Conservation (phyloP, 352 stramenopile species). For the Pythium diclinum region DNA sequence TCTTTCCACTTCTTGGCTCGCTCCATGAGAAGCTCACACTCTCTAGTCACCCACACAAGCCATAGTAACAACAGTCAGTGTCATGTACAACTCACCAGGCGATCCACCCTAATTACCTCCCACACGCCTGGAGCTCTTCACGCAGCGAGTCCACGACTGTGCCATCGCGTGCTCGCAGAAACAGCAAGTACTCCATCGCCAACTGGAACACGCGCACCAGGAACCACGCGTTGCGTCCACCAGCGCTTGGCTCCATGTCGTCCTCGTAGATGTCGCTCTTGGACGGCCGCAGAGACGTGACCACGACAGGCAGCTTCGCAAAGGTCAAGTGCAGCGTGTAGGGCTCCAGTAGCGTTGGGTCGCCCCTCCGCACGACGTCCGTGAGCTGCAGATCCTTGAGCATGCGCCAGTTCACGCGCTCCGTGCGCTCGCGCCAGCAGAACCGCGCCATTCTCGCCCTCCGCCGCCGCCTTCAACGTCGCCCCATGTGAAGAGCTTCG, state of each 20-base stretch:
- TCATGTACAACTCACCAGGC: too few relatives aligned
- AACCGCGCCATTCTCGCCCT: conserved; percentile 36
- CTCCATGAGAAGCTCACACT: conserved; percentile 38
- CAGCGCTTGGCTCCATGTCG: conserved; percentile 12
- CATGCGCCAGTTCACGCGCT: conserved; percentile 73
- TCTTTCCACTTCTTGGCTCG: conserved; percentile 56
- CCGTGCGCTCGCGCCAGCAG: conserved; percentile 71
- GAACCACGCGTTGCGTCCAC: conserved; percentile 59
- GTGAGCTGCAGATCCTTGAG: conserved; percentile 45
- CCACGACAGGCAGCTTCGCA: conserved; percentile 39
- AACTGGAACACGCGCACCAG: conserved; percentile 67
- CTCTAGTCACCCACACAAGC: conserved; percentile 23
- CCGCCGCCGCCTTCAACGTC: conserved; percentile 8
- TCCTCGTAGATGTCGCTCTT: conserved; percentile 10
- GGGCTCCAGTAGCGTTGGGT: conserved; percentile 60
- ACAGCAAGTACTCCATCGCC: conserved; percentile 76
- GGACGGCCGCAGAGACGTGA: conserved; percentile 8
- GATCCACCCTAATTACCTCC: conserved; percentile 31
- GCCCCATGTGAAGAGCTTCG: background rate
- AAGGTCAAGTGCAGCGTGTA: conserved; percentile 77
- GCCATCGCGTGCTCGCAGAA: conserved; percentile 50
- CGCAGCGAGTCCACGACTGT: conserved; percentile 48
- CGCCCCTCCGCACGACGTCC: conserved; percentile 47
- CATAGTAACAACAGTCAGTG: too few relatives aligned
- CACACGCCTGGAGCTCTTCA: conserved; percentile 41